Percentiles rank a stretch among this genome's conserved stretches.
These are phyloP conservation scores for Calonectria henricotiae DNA, from an alignment of 2,329 filamentous ascomycete species.

Conservation along the genomic window DNA sequence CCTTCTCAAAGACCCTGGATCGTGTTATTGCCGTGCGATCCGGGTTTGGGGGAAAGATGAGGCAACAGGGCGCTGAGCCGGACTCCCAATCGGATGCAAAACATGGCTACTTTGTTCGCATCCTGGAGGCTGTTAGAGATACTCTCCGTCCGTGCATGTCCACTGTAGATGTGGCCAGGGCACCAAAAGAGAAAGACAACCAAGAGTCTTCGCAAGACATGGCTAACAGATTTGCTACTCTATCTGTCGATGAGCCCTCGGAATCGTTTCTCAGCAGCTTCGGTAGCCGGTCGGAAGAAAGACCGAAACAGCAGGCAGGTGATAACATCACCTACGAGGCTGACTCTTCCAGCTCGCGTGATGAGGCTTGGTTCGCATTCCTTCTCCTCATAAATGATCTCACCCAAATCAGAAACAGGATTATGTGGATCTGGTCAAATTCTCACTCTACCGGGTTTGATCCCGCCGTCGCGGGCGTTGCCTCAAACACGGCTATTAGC, in stretches of 20 bases:
- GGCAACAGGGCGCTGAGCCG: conserved; percentile 33
- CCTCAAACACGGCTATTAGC: conserved; percentile 59
- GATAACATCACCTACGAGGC: conserved; percentile 52
- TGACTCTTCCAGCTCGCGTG: conserved; percentile 44
- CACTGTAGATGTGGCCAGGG: not conserved
- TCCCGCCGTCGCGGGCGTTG: conserved; percentile 55
- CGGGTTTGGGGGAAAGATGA: conserved; percentile 49
- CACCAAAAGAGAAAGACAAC: not conserved
- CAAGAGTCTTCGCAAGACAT: not conserved
- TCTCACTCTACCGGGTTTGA: conserved; percentile 47
- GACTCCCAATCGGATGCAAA: conserved; percentile 48
- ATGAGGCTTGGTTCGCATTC: conserved; percentile 54
- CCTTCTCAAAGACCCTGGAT: conserved; percentile 55
- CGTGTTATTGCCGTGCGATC: conserved; percentile 59
- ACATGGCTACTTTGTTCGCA: conserved; percentile 57
- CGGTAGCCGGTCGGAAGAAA: not conserved
- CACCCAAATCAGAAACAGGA: conserved; percentile 50
- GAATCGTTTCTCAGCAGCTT: not conserved
- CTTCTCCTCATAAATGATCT: conserved; percentile 54
- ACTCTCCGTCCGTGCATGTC: conserved; percentile 50
- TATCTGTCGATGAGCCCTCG: conserved; percentile 5
- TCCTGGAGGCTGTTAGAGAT: conserved; percentile 57
- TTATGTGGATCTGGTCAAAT: conserved; percentile 51
- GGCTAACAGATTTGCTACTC: not conserved
- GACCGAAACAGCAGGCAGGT: not conserved